Evolutionary conservation across 305 asterid species (phyloP), one percentile per base, ranked within the genome.

Genomic region (Petunia hybrid): DNA sequence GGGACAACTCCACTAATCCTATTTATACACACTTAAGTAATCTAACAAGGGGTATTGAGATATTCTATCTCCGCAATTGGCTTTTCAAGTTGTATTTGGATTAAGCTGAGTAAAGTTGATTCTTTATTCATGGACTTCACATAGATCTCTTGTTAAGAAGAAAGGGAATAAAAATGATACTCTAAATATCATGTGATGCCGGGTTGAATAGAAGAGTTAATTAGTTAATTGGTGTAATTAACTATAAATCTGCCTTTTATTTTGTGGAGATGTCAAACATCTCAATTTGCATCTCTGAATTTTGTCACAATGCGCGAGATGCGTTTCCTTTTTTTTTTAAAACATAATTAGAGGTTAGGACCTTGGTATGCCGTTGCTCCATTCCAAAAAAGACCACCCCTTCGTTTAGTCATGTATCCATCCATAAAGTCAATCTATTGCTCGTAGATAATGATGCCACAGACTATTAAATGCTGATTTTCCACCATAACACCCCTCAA

Each of bases 31-130:
- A 22, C 31, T 22, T 22, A 22, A 22, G 31, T 22, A 22, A 22
- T 22, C 31, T 22, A 22, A 22, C 31, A 35, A 3, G 6, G 57
- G 10, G 1, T 51, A 46, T 46, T 46, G 55, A 62, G 62, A 35
- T 12, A 36, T 51, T 51, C 63, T 36, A 8, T 9, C 36, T 51
- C 35, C 36, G 78, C 0, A 43, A 43, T 69, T 69, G 45, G n/a
- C 14, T 4, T 43, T 14, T 43, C 9, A 4, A 2, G 57, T 4
- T 43, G 40, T 22, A 39, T 16, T 5, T 69, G 57, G 39, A 51
- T 73, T 51, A 13, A 51, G 46, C 61, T 35, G 62, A 48, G 77
- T 46, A 9, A 70, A 22, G 57, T 70, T 70, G 77, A 70, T 46
- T 5, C 10, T 73, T 73, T 35, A 51, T 48, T 3, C 53, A 71